phyloP scores from a whole-genome alignment of 2,329 filamentous ascomycete genomes.

The Sporothrix euskadiensis region DNA sequence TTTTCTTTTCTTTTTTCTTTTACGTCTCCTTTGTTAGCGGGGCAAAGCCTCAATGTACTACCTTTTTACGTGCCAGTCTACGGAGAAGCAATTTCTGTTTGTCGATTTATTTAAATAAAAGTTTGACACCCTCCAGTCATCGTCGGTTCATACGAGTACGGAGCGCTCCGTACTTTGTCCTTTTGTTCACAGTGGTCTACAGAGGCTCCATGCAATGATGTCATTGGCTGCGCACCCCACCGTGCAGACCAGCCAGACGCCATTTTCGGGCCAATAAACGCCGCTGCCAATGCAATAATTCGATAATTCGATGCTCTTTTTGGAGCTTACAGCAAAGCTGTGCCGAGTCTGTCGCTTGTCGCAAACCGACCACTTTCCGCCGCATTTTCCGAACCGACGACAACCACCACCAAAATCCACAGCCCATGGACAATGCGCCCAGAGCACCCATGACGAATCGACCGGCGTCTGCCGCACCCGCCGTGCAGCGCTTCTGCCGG shows the following conservation, averaged over 20 bases:
- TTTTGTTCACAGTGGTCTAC: not conserved
- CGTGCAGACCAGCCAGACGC: not conserved
- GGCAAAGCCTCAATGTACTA: not conserved
- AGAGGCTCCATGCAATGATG: conserved; percentile 22
- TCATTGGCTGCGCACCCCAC: conserved; percentile 22
- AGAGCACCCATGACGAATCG: not conserved
- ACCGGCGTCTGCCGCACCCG: no score
- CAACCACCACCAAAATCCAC: not conserved
- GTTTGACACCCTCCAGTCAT: not conserved
- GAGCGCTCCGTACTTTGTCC: no score
- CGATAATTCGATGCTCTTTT: not conserved
- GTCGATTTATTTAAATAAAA: not conserved
- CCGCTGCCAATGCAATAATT: not conserved
- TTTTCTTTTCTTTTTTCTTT: not conserved
- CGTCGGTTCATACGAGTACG: not conserved
- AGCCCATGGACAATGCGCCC: conserved; percentile 22
- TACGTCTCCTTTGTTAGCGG: not conserved
- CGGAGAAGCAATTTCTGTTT: not conserved
- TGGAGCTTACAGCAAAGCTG: not conserved
- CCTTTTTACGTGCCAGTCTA: not conserved
- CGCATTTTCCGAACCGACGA: not conserved
- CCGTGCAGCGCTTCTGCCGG: conserved; percentile 53
- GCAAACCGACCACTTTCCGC: not conserved
- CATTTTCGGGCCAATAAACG: conserved; percentile 5
- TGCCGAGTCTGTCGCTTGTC: not conserved